Conservation (phyloP, 2,329 filamentous ascomycete species). For the Diaporthe sp. region DNA sequence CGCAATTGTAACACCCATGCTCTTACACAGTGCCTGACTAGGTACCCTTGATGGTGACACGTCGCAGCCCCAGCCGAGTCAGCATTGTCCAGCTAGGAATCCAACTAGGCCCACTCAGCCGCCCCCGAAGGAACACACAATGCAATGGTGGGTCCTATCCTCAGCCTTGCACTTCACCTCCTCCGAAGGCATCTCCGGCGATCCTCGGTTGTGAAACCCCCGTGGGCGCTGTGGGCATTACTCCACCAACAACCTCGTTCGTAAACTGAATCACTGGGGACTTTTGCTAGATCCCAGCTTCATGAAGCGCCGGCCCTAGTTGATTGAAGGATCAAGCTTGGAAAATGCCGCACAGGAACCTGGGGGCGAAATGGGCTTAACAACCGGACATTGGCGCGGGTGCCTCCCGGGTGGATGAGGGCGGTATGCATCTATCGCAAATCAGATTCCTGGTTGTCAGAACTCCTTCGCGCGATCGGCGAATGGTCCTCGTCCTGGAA, state of each 20-base stretch:
- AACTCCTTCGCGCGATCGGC: not conserved
- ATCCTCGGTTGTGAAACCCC: not conserved
- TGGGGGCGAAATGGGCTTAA: not conserved
- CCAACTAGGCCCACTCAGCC: no score
- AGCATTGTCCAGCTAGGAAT: no score
- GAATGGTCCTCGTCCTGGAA: not conserved
- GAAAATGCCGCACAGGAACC: not conserved
- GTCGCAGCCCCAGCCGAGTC: no score
- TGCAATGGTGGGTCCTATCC: not conserved
- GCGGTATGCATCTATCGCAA: constrained; percentile 1
- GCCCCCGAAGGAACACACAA: no score
- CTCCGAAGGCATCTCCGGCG: not conserved
- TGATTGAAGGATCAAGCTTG: not conserved
- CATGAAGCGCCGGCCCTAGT: not conserved
- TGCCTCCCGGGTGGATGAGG: not conserved
- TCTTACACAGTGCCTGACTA: not conserved
- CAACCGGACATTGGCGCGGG: not conserved
- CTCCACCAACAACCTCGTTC: not conserved
- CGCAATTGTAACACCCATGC: not conserved
- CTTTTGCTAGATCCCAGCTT: not conserved
- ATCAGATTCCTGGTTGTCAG: not conserved
- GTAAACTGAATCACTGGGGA: not conserved
- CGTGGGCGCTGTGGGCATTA: not conserved
- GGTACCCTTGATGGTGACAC: not conserved
- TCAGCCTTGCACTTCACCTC: not conserved